Conservation (phyloP, 2,329 filamentous ascomycete species). For the Volutella citrinella region DNA sequence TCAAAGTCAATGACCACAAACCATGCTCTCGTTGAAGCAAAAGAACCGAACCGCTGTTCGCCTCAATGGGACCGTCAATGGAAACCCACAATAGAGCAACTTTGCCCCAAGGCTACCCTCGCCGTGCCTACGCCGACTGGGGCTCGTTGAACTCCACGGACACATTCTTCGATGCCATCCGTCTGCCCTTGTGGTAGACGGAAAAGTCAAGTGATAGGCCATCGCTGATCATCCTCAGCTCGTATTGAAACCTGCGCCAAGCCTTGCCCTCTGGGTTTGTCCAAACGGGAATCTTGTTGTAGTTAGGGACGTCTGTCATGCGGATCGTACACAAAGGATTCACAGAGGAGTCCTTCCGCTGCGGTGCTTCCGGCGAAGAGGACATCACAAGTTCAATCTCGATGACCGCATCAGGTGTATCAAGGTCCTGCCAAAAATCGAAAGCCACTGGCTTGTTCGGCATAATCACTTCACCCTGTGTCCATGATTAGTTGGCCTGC, state of each 20-base stretch:
- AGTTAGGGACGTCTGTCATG: slow-evolving; percentile 10
- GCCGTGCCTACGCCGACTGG: too few species aligned
- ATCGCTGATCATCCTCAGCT: slow-evolving; percentile 21
- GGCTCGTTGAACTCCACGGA: slow-evolving; percentile 14
- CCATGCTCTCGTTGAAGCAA: too few species aligned
- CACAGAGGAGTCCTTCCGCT: slow-evolving; percentile 6
- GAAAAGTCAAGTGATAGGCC: slow-evolving; percentile 24
- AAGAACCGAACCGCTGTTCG: too few species aligned
- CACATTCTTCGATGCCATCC: slow-evolving; percentile 19
- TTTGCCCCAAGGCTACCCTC: too few species aligned
- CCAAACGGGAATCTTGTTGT: slow-evolving; percentile 11
- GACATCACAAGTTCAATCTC: slow-evolving; percentile 12
- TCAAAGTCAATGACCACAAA: too few species aligned
- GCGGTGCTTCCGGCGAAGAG: slow-evolving; percentile 8
- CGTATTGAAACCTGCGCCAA: slow-evolving; percentile 15
- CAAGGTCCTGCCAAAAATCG: slow-evolving; percentile 12
- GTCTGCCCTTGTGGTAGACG: slow-evolving; percentile 15
- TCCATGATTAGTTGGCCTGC: neutral
- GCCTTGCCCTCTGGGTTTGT: slow-evolving; percentile 12
- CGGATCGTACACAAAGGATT: slow-evolving; percentile 17
- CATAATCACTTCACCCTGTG: slow-evolving; percentile 16
- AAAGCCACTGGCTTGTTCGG: slow-evolving; percentile 1
- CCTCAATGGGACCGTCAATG: too few species aligned
- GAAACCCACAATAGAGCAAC: too few species aligned
- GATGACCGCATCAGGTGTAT: slow-evolving; percentile 1